phyloP scores from a whole-genome alignment of 305 asterid genomes.

The Plantago coronopus region DNA sequence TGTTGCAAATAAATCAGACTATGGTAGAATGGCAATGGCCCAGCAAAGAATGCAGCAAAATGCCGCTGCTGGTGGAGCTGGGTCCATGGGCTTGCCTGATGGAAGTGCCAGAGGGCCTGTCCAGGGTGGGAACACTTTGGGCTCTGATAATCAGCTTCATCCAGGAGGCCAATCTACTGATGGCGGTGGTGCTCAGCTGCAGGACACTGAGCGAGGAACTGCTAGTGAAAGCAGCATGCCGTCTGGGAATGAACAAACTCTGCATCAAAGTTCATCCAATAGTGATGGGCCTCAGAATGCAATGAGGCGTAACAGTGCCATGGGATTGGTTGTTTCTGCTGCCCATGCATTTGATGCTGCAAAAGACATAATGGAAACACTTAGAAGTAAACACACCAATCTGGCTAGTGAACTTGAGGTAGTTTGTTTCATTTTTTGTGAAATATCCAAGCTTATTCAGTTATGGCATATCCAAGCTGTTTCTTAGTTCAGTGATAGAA shows the following conservation, averaged over 20 bases:
- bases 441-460: conserved; percentile 16
- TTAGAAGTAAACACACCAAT: conserved; percentile 92
- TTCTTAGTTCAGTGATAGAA: background rate
- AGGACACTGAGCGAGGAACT: conserved; percentile 75
- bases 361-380: conserved; percentile 97
- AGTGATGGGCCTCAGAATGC: conserved; percentile 75
- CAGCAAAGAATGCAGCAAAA: conserved; percentile 98
- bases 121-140: conserved; percentile 65
- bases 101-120: conserved; percentile 65
- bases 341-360: conserved; percentile 99
- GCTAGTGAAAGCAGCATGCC: conserved; percentile 67
- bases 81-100: conserved; percentile 52
- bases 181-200: conserved; percentile 70
- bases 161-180: conserved; percentile 77
- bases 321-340: conserved; percentile 86
- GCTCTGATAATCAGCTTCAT: conserved; percentile 76
- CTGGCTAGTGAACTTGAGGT: conserved; percentile 99
- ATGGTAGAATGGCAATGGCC: conserved; percentile 95
- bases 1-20: conserved; percentile 95
- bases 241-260: conserved; percentile 66
- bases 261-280: conserved; percentile 62
- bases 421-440: conserved; percentile 18
- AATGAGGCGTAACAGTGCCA: conserved; percentile 70
- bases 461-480: conserved; percentile 16
- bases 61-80: conserved; percentile 50